phyloP scores from a whole-genome alignment of 768 basidiomycete genomes.

The Filobasidium wieringae region DNA sequence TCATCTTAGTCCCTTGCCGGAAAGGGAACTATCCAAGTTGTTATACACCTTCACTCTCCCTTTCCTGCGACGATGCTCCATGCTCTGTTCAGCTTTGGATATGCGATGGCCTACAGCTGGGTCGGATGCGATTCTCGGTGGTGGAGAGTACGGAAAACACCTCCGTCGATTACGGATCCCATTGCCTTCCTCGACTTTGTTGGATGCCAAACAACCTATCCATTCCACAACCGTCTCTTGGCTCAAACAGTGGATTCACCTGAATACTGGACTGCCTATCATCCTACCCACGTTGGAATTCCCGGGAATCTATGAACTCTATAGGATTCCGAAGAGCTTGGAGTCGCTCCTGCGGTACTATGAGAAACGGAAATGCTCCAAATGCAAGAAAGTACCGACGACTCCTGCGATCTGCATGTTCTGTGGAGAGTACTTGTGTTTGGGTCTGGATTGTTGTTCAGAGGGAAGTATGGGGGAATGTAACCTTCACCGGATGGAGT shows the following conservation, averaged over 20 bases:
- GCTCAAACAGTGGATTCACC: conserved; percentile 78
- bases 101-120: conserved; percentile 19
- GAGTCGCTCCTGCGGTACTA: conserved; percentile 71
- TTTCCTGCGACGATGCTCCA: conserved; percentile 76
- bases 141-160: conserved; percentile 67
- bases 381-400: conserved; percentile 64
- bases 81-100: conserved; percentile 61
- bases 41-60: conserved; percentile 80
- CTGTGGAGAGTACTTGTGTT: conserved; percentile 75
- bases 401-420: conserved; percentile 85
- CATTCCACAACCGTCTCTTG: conserved; percentile 57
- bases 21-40: conserved; percentile 70
- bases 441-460: conserved; percentile 83
- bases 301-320: conserved; percentile 68
- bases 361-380: conserved; percentile 58
- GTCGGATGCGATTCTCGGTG: conserved; percentile 33
- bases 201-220: conserved; percentile 20
- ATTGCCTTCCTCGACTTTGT: conserved; percentile 50
- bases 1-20: conserved; percentile 67
- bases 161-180: conserved; percentile 66
- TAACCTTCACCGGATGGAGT: conserved; percentile 91
- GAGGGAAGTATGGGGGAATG: conserved; percentile 69
- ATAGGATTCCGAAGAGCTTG: conserved; percentile 64
- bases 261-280: conserved; percentile 62
- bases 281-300: conserved; percentile 70